Percentiles rank a stretch among this genome's conserved stretches.
phyloP scores from a whole-genome alignment of 2,329 filamentous ascomycete species.

The Aspergillus sp. region DNA sequence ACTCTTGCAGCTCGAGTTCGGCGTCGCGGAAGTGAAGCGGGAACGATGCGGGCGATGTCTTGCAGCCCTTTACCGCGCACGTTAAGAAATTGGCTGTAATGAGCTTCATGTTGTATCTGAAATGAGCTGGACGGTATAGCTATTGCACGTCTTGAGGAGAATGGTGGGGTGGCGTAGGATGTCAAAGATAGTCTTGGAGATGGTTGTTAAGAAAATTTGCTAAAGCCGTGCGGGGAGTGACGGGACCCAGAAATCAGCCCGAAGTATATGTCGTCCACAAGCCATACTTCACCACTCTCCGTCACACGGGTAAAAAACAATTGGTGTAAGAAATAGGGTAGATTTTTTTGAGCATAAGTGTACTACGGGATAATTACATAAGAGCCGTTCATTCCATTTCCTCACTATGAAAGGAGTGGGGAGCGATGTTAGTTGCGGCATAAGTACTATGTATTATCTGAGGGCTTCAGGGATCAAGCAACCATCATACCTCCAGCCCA shows the following conservation, averaged over 20 bases:
- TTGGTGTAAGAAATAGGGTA: too few species aligned
- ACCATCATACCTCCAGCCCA: too few species aligned
- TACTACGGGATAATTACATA: too few species aligned
- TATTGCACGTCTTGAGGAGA: not conserved
- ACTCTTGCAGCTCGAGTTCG: conserved; percentile 79
- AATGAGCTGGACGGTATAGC: too few species aligned
- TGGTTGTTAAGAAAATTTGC: not conserved
- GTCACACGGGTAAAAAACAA: not conserved
- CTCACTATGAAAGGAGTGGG: too few species aligned
- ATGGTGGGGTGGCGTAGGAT: not conserved
- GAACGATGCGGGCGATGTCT: conserved; percentile 73
- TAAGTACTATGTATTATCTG: too few species aligned
- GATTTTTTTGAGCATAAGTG: too few species aligned
- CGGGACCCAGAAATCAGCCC: not conserved
- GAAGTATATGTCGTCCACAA: not conserved
- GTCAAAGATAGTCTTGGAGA: too few species aligned
- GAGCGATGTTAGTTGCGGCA: too few species aligned
- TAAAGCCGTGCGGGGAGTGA: too few species aligned
- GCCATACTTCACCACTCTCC: not conserved
- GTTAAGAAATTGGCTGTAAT: conserved; percentile 95
- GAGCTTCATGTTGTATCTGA: conserved; percentile 69
- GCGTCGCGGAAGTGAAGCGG: conserved; percentile 91
- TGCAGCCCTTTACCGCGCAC: conserved; percentile 95
- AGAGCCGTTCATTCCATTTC: too few species aligned
- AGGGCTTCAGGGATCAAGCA: too few species aligned